Conservation (phyloP, 2,329 filamentous ascomycete species). For the Paecilomyces niveus region DNA sequence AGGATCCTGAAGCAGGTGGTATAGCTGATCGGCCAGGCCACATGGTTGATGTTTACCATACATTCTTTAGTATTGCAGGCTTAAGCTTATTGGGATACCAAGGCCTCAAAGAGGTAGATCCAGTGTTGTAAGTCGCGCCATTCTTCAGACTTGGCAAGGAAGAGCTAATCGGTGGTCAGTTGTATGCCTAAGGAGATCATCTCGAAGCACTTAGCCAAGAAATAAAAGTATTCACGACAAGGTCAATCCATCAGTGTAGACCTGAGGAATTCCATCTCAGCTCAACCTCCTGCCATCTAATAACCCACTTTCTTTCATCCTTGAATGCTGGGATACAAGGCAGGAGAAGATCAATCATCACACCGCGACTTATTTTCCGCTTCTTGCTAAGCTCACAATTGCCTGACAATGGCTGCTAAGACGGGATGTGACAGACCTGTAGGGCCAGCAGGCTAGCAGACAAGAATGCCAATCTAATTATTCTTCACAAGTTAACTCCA, state of each 20-base stretch:
- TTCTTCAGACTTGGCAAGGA: neutral
- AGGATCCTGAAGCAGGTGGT: conserved; percentile 73
- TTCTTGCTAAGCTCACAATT: conserved; percentile 26
- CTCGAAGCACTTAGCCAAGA: conserved; percentile 48
- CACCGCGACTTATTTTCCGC: conserved; percentile 34
- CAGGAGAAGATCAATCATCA: conserved; percentile 52
- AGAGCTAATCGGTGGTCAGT: conserved; percentile 26
- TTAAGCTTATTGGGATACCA: conserved; percentile 75
- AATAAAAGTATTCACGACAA: conserved; percentile 11
- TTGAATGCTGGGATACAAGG: conserved; percentile 63
- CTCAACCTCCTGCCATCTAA: conserved; percentile 60
- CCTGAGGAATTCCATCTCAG: conserved; percentile 4
- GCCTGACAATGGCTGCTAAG: conserved; percentile 31
- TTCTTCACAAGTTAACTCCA: neutral
- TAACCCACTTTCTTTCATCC: conserved; percentile 50
- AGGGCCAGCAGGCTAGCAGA: neutral
- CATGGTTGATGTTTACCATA: conserved; percentile 97
- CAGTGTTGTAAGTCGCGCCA: conserved; percentile 61
- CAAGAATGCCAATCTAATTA: neutral
- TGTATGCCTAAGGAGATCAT: conserved; percentile 67
- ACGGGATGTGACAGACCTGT: conserved; percentile 30
- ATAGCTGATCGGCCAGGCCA: conserved; percentile 86
- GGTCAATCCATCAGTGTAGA: neutral
- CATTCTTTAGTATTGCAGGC: conserved; percentile 79
- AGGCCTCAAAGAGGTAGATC: conserved; percentile 72